Evolutionary conservation across 2,329 filamentous ascomycete species (phyloP).

Genomic region (Tothia fuscella): DNA sequence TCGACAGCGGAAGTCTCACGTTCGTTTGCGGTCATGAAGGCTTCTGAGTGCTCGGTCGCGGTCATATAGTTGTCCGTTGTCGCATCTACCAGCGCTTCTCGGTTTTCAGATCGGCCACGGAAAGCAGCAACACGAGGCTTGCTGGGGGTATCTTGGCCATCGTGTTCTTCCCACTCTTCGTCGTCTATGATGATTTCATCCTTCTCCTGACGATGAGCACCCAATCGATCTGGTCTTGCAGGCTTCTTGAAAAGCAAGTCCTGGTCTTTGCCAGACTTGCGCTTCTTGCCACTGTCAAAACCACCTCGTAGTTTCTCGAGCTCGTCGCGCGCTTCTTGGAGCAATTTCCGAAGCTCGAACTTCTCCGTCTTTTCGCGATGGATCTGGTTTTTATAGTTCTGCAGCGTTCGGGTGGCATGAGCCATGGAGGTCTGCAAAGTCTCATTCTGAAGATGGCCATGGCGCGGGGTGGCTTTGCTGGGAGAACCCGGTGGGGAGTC

Average conservation of each 20-base stretch:
- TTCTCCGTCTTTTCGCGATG: constrained; percentile 99
- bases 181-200: constrained; percentile 75
- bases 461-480: constrained; percentile 79
- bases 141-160: constrained; percentile 46
- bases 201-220: constrained; percentile 57
- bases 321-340: constrained; percentile 91
- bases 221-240: constrained; percentile 58
- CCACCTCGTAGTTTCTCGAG: constrained; percentile 52
- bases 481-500: constrained; percentile 85
- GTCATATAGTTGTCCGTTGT: constrained; percentile 65
- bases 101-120: constrained; percentile 20
- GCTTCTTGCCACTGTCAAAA: constrained; percentile 38
- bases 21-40: constrained; percentile 68
- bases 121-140: constrained; percentile 22
- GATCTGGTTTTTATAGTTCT: constrained; percentile 86
- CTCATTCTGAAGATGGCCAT: constrained; percentile 86
- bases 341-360: constrained; percentile 84
- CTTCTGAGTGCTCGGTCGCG: constrained; percentile 58
- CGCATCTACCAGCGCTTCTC: constrained; percentile 26
- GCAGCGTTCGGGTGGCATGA: constrained; percentile 92
- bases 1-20: constrained; percentile 63
- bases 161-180: constrained; percentile 81
- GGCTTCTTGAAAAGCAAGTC: constrained; percentile 61
- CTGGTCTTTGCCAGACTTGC: constrained; percentile 42
- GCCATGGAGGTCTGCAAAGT: constrained; percentile 88